Conservation (phyloP, 306 rosid species). For the Mimosa bimucronata region DNA sequence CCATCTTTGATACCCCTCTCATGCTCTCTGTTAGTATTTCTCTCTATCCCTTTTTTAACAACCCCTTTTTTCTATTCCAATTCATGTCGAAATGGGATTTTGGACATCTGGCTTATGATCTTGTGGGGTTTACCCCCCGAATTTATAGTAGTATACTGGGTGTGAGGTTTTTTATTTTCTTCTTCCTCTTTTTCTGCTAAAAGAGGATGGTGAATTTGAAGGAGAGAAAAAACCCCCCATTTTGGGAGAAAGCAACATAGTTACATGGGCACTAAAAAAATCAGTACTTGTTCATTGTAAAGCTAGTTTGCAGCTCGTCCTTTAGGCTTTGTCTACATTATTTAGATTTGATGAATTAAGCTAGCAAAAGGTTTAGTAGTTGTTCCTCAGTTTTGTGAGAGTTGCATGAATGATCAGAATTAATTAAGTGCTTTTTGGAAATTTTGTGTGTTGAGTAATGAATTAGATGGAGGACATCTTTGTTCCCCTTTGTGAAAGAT, state of each 20-base stretch:
- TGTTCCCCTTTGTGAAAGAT: neutral
- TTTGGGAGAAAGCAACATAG: neutral
- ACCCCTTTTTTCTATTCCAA: neutral
- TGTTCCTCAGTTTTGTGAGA: neutral
- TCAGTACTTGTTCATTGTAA: neutral
- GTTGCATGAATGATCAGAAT: neutral
- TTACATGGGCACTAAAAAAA: neutral
- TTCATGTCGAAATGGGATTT: neutral
- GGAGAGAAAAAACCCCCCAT: neutral
- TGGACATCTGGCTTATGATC: neutral
- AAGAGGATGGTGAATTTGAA: neutral
- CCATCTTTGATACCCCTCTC: constrained; percentile 14
- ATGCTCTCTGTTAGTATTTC: constrained; percentile 15
- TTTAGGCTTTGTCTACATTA: neutral
- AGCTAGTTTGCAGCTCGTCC: neutral
- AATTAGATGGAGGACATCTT: neutral
- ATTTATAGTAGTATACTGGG: too few species aligned
- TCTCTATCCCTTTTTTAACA: neutral
- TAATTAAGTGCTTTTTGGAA: neutral
- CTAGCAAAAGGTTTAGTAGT: neutral
- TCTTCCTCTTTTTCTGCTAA: neutral
- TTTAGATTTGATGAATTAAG: neutral
- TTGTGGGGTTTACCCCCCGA: neutral
- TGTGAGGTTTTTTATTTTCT: neutral
- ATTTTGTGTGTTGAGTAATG: neutral